Conservation (phyloP, 805 yeast genomes). For the Nakazawaea peltata region DNA sequence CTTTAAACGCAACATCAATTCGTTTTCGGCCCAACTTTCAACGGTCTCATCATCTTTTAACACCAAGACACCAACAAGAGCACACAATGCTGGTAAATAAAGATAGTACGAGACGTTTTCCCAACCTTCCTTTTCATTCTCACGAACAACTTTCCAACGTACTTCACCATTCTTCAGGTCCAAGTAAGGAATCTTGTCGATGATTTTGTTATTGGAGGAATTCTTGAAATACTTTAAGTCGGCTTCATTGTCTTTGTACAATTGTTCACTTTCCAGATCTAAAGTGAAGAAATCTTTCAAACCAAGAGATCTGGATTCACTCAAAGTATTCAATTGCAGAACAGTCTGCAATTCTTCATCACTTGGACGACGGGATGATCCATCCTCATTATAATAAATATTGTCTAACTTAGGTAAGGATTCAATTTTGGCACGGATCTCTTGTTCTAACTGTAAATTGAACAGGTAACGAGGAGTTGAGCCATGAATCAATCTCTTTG, state of each 20-base stretch:
- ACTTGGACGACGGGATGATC: constrained; percentile 59
- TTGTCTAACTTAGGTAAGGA: constrained; percentile 56
- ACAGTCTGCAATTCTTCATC: constrained; percentile 67
- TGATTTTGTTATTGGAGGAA: constrained; percentile 54
- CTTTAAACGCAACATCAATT: constrained; percentile 67
- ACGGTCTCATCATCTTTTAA: constrained; percentile 43
- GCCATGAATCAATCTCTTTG: background rate
- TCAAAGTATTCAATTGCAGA: constrained; percentile 60
- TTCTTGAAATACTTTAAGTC: constrained; percentile 52
- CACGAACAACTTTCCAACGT: constrained; percentile 72
- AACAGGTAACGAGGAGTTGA: constrained; percentile 11
- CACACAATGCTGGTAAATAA: constrained; percentile 62
- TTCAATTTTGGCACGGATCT: constrained; percentile 54
- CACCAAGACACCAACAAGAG: constrained; percentile 41
- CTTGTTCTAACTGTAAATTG: constrained; percentile 46
- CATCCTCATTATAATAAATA: constrained; percentile 69
- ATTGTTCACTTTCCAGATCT: constrained; percentile 43
- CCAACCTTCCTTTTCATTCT: constrained; percentile 79
- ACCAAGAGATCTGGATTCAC: constrained; percentile 48
- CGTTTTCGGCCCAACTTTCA: constrained; percentile 78
- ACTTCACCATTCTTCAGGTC: constrained; percentile 73
- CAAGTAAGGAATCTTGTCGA: constrained; percentile 79
- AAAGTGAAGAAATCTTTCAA: constrained; percentile 36
- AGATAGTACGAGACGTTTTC: constrained; percentile 65
- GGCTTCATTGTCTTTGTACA: constrained; percentile 52